These are phyloP conservation scores for Cardamine occulta DNA, from an alignment of 345 rosid species.

Conservation along the genomic window DNA sequence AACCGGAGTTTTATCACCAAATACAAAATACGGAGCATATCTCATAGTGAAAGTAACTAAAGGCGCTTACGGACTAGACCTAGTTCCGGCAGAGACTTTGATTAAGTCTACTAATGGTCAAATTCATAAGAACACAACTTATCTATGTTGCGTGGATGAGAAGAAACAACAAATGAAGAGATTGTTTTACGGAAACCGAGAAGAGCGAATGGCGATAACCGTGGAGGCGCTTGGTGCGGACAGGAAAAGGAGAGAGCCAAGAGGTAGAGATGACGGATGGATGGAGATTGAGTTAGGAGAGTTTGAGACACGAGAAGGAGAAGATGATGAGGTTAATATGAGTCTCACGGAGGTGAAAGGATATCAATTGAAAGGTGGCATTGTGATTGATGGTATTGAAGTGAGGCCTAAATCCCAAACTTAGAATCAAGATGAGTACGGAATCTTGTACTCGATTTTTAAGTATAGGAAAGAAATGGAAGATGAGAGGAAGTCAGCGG, in stretches of 20 bases:
- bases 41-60: constrained; percentile 49
- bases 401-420: constrained; percentile 42
- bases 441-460: not conserved
- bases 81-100: constrained; percentile 50
- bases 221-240: not conserved
- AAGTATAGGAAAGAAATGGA: not conserved
- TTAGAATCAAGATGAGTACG: not conserved
- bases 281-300: constrained; percentile 56
- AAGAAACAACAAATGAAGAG: constrained; percentile 45
- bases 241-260: constrained; percentile 16
- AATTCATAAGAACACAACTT: constrained; percentile 26
- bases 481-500: not conserved
- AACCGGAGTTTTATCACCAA: constrained; percentile 45
- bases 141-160: constrained; percentile 43
- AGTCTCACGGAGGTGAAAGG: constrained; percentile 50
- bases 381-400: constrained; percentile 55
- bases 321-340: constrained; percentile 41
- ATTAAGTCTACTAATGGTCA: constrained; percentile 31
- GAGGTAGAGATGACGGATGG: constrained; percentile 53
- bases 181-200: constrained; percentile 33
- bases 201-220: constrained; percentile 17
- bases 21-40: constrained; percentile 48
- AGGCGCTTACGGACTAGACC: constrained; percentile 53
- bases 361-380: constrained; percentile 55
- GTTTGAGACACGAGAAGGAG: constrained; percentile 43